Conservation (phyloP, 129 eudicot species). For the Flaveria linearis region DNA sequence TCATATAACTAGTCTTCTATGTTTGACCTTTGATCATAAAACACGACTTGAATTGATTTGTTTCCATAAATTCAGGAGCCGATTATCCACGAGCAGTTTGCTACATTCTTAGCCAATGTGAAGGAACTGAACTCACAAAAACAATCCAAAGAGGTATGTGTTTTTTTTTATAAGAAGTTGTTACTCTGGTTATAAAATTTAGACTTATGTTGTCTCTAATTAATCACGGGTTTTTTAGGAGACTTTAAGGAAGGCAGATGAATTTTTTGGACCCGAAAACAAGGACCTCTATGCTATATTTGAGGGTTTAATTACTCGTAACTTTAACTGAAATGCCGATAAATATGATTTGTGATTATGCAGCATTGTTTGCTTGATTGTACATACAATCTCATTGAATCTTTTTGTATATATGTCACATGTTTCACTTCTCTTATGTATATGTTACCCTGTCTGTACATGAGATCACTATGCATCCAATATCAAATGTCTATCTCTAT, state of each 20-base stretch:
- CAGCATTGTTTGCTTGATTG: conserved; percentile 16
- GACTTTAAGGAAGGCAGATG: conserved; percentile 83
- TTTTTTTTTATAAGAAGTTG: neutral
- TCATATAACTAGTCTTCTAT: neutral
- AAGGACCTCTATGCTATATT: conserved; percentile 79
- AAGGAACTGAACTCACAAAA: conserved; percentile 92
- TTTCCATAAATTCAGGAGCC: conserved; percentile 49
- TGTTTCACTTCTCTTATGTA: conserved; percentile 11
- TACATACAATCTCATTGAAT: conserved; percentile 28
- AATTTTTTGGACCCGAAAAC: conserved; percentile 85
- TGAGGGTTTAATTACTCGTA: conserved; percentile 83
- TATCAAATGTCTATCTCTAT: neutral
- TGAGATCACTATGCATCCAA: conserved; percentile 16
- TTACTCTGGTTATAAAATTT: too few relatives aligned
- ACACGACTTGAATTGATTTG: too few relatives aligned
- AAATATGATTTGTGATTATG: conserved; percentile 1
- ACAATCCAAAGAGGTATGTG: conserved; percentile 83
- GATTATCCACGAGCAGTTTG: conserved; percentile 94
- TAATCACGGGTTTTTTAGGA: conserved; percentile 46
- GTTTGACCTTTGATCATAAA: neutral
- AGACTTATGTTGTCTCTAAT: conserved; percentile 10
- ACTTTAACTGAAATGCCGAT: conserved; percentile 45
- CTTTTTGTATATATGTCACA: conserved; percentile 31
- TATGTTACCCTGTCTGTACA: conserved; percentile 27
- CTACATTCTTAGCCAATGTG: conserved; percentile 89